These are phyloP conservation scores for Microbotryomycetes sp. DNA, from an alignment of 1,284 basidiomycete genomes.

Conservation along the genomic window DNA sequence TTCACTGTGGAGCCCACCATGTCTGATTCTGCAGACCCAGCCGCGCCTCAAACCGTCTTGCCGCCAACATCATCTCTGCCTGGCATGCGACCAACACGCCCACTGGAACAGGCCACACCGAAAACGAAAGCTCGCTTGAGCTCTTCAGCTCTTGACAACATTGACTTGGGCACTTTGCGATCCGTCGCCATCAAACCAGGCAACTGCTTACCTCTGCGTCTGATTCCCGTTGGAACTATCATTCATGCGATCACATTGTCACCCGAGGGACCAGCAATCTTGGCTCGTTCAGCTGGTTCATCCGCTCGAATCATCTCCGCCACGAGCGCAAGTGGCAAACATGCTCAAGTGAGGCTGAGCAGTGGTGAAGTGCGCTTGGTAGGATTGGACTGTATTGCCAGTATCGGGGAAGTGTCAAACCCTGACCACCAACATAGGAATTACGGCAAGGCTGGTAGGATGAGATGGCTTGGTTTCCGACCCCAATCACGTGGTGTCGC, in stretches of 20 bases:
- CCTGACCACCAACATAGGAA: constrained; percentile 76
- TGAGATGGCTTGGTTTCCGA: constrained; percentile 77
- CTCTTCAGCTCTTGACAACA: constrained; percentile 43
- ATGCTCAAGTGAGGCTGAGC: constrained; percentile 78
- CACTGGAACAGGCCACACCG: not conserved
- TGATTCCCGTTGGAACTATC: constrained; percentile 86
- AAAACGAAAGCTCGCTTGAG: constrained; percentile 46
- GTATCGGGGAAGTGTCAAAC: constrained; percentile 89
- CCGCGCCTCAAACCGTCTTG: constrained; percentile 27
- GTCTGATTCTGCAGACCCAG: constrained; percentile 26
- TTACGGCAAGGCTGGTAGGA: constrained; percentile 86
- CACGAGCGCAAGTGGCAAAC: constrained; percentile 56
- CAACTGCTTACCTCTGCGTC: constrained; percentile 83
- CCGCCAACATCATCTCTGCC: constrained; percentile 14
- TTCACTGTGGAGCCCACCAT: constrained; percentile 21
- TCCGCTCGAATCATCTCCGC: constrained; percentile 66
- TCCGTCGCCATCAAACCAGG: constrained; percentile 80
- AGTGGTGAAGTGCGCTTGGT: constrained; percentile 89
- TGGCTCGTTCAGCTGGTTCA: constrained; percentile 84
- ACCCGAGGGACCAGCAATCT: constrained; percentile 67
- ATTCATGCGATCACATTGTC: constrained; percentile 79
- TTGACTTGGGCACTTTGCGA: constrained; percentile 80
- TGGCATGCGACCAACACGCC: not conserved
- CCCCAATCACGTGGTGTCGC: constrained; percentile 93
- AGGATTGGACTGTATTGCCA: constrained; percentile 74